phyloP scores from a whole-genome alignment of 306 rosid genomes.

The Astragalus membranaceus region DNA sequence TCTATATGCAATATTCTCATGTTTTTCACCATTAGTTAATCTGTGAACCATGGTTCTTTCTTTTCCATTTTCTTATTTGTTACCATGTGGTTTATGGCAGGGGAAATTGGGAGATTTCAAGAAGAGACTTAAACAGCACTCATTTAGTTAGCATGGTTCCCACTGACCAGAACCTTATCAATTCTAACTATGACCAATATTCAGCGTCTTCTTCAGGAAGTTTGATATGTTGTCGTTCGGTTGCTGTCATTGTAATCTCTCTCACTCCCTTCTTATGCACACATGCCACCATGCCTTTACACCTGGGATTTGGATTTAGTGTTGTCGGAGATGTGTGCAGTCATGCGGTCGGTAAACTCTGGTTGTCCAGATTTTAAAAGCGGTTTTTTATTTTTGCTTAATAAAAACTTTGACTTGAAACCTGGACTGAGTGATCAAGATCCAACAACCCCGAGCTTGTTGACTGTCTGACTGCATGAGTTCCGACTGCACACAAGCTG shows the following conservation, averaged over 20 bases:
- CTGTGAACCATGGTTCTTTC: neutral
- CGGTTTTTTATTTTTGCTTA: too few relatives aligned
- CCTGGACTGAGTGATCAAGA: too few relatives aligned
- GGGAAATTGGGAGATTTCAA: slow-evolving; percentile 91
- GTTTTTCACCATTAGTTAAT: neutral
- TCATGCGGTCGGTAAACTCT: too few relatives aligned
- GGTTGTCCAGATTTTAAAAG: too few relatives aligned
- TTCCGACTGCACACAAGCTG: too few relatives aligned
- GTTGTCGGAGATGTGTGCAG: too few relatives aligned
- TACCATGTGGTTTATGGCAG: slow-evolving; percentile 34
- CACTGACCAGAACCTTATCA: slow-evolving; percentile 41
- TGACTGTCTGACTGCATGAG: too few relatives aligned
- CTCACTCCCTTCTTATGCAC: slow-evolving; percentile 15
- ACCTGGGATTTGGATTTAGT: neutral
- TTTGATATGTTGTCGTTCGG: slow-evolving; percentile 48
- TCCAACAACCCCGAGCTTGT: too few relatives aligned
- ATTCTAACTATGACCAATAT: slow-evolving; percentile 51
- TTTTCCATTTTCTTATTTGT: neutral
- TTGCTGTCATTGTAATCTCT: slow-evolving; percentile 54
- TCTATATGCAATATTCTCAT: neutral
- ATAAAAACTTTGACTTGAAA: too few relatives aligned
- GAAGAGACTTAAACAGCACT: slow-evolving; percentile 67
- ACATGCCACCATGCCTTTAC: neutral
- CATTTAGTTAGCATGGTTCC: slow-evolving; percentile 82
- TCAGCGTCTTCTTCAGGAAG: slow-evolving; percentile 53